Percentiles rank a stretch among this genome's conserved stretches.
These are phyloP conservation scores for Paraconiothyrium sp. DNA, from an alignment of 2,329 filamentous ascomycete species.

Conservation along the genomic window DNA sequence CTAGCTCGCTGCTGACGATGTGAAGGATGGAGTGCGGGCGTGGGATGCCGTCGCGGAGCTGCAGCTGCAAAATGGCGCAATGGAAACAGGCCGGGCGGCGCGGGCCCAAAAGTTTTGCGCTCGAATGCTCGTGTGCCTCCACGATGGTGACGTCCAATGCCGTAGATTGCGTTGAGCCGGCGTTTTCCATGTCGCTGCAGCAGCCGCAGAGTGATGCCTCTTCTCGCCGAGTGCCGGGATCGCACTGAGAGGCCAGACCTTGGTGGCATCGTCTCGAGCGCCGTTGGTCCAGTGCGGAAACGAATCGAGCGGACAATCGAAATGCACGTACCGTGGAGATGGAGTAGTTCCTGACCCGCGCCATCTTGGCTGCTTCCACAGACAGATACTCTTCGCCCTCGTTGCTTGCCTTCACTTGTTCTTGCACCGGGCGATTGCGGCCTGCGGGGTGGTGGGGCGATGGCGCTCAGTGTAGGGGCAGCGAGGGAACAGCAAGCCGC, in stretches of 20 bases:
- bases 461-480: not conserved
- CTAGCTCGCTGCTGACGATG: conserved; percentile 9
- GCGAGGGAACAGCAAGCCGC: not conserved
- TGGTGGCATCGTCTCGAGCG: conserved; percentile 9
- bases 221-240: conserved; percentile 25
- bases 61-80: conserved; percentile 16
- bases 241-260: not conserved
- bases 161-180: conserved; percentile 30
- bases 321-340: conserved; percentile 47
- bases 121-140: conserved; percentile 35
- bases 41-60: conserved; percentile 3
- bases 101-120: conserved; percentile 10
- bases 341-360: conserved; percentile 46
- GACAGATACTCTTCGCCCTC: not conserved
- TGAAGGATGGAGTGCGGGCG: not conserved
- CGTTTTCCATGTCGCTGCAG: conserved; percentile 25
- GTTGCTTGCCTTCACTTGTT: not conserved
- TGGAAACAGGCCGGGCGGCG: conserved; percentile 3
- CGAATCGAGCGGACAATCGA: conserved; percentile 23
- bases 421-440: conserved; percentile 10
- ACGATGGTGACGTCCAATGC: not conserved
- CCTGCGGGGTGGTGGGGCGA: conserved; percentile 2
- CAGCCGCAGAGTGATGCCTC: conserved; percentile 15
- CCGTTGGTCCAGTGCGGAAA: conserved; percentile 21
- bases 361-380: conserved; percentile 25